Base-by-base conservation (phyloP, 306 rosid genomes). In the Rosa chinensis region DNA sequence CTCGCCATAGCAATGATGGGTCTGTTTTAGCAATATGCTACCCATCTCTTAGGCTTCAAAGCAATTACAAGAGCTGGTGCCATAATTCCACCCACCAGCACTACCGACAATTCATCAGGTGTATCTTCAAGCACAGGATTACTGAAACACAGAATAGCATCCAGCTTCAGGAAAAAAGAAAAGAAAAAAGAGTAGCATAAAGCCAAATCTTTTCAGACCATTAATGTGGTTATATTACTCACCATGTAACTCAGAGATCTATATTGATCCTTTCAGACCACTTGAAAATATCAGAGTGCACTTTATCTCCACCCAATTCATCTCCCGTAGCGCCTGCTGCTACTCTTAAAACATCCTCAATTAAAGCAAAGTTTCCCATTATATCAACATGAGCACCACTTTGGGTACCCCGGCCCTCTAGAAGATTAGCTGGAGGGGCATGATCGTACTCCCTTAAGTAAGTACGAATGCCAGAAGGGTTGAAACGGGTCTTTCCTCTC, bases 311-410 rank as follows among this genome's bases (percentile, higher is more conserved):
- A n/a, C 94, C 94, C 61, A 92, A 70, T 67, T 92, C 91, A 49
- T 90, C 93, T 25, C 97, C 94, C 6, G 86, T 87, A 21, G 94
- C 89, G 21, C 97, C 97, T 23, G 97, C 94, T 18, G 97, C 97
- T 45, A 92, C 93, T 87, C 97, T 87, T 70, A 90, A 39, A 66
- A 92, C 82, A 87, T 92, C 97, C 84, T 92, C 94, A 45, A 92
- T 84, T 44, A 92, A 86, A 39, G 97, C 97, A 77, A 92, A 92
- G 81, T 92, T 92, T 23, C 97, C 97, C 92, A 92, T 78, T 82
- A 92, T 92, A 80, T 89, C 97, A 72, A 92, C 97, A 82, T 92
- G 97, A 69, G 92, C 92, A 8, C 94, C 97, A 61, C 97, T 92
- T 73, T 92, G 97, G 59, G 97, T 88, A 80, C 97, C 97, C 52